These are phyloP conservation scores for Castanospermum australe DNA, from an alignment of 306 rosid genomes.

Conservation along the genomic window DNA sequence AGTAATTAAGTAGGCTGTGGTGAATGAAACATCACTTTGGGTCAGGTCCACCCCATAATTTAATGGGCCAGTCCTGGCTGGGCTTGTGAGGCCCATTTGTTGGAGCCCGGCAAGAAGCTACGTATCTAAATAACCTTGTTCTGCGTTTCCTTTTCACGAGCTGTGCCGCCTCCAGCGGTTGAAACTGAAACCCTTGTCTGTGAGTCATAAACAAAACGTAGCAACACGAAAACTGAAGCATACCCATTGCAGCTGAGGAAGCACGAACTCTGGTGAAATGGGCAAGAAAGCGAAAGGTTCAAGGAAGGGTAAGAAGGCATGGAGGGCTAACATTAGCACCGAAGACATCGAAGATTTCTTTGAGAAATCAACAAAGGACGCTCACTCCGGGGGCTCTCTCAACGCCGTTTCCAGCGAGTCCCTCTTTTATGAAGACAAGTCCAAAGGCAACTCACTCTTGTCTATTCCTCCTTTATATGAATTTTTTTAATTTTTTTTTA, in stretches of 20 bases:
- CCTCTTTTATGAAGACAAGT: conserved; percentile 68
- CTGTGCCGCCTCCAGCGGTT: background rate
- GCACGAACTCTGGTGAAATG: conserved; percentile 33
- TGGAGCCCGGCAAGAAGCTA: background rate
- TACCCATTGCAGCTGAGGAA: background rate
- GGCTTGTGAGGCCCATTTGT: background rate
- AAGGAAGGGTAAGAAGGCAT: conserved; percentile 86
- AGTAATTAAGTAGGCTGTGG: too few species aligned
- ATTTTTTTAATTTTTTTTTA: background rate
- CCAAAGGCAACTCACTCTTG: conserved; percentile 43
- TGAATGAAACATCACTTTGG: too few species aligned
- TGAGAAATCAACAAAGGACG: conserved; percentile 76
- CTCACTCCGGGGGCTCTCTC: conserved; percentile 73
- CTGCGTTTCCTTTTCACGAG: background rate
- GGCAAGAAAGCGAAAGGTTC: conserved; percentile 80
- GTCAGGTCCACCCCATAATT: too few species aligned
- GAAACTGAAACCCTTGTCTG: background rate
- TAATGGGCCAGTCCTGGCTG: background rate
- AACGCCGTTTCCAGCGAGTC: conserved; percentile 54
- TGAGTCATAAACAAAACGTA: too few species aligned
- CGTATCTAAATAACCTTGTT: background rate
- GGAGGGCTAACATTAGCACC: conserved; percentile 86
- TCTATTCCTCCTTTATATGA: background rate
- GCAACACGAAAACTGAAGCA: background rate
- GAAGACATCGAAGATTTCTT: conserved; percentile 70